Evolutionary conservation across 805 yeast genomes (phyloP), one percentile per base, ranked within the genome.

Genomic region (Ogataea ganodermae): DNA sequence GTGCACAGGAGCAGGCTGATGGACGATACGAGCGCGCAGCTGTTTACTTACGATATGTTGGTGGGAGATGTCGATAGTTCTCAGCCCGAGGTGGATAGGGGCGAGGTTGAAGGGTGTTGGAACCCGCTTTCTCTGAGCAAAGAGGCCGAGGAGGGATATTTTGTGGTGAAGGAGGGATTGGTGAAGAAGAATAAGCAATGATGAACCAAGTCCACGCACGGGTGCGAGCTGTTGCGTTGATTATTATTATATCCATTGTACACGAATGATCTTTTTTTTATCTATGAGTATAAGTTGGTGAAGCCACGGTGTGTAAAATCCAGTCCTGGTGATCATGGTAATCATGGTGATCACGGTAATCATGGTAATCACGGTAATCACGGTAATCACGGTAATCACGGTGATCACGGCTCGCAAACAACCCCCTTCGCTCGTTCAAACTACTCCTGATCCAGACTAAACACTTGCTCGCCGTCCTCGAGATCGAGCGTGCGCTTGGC

Each of bases 401-500:
- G n/a, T n/a, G n/a, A n/a, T n/a, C n/a, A n/a, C n/a, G n/a, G n/a
- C n/a, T n/a, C n/a, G n/a, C n/a, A n/a, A n/a, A n/a, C n/a, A n/a
- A n/a, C n/a, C n/a, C n/a, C n/a, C n/a, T n/a, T n/a, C n/a, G n/a
- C n/a, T n/a, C n/a, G n/a, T n/a, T n/a, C n/a, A n/a, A 31, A 39
- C 31, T 31, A 49, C 32, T 43, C 49, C 22, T 41, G 36, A 20
- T 57, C 51, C 24, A 52, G 45, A 40, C 41, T 24, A 32, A 52
- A 49, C 9, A 44, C 51, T 47, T 73, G 71, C 35, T 80, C 84
- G 30, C 78, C 86, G 20, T 79, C 85, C 32, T 84, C 86, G 48
- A 86, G 62, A 21, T 78, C 80, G 50, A 84, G 70, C 65, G 83
- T 84, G 59, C 92, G 83, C 65, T 84, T 86, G 44, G 94, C 92